Evolutionary conservation across 495 filamentous ascomycete species (phyloP).

Genomic region (Hyphodiscus hymeniophilus): DNA sequence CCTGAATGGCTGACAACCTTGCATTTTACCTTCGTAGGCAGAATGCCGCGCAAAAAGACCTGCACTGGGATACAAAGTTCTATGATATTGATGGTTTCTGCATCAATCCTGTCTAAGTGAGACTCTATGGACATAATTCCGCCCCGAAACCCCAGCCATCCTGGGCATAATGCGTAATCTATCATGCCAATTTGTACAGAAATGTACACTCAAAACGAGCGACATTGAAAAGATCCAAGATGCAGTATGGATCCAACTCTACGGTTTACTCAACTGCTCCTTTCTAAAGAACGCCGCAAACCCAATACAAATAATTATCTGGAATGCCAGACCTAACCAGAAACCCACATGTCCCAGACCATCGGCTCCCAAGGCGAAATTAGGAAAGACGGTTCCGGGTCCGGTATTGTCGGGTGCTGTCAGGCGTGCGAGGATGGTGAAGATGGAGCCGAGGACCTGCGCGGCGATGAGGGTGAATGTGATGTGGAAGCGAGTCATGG

Average conservation of each 20-base stretch:
- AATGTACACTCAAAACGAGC: not conserved
- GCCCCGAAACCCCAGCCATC: not conserved
- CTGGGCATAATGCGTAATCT: not conserved
- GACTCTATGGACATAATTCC: too few species aligned
- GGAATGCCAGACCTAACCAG: slow-evolving; percentile 55
- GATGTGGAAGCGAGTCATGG: slow-evolving; percentile 52
- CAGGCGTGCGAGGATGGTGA: slow-evolving; percentile 49
- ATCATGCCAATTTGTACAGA: not conserved
- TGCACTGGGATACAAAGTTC: too few species aligned
- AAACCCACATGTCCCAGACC: slow-evolving; percentile 51
- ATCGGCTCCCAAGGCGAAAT: slow-evolving; percentile 37
- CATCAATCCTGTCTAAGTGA: too few species aligned
- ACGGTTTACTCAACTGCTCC: slow-evolving; percentile 61
- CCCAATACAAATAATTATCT: slow-evolving; percentile 55
- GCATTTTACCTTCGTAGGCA: too few species aligned
- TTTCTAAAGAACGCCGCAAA: slow-evolving; percentile 66
- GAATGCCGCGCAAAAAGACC: too few species aligned
- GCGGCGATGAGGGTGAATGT: slow-evolving; percentile 45
- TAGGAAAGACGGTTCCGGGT: slow-evolving; percentile 56
- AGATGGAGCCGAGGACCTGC: slow-evolving; percentile 40
- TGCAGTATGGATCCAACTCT: not conserved
- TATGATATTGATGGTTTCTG: too few species aligned
- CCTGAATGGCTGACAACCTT: too few species aligned
- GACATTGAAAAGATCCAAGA: not conserved
- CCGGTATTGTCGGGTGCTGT: slow-evolving; percentile 51